Evolutionary conservation across 2,329 filamentous ascomycete genomes (phyloP).

Genomic region (Ophiosphaerella herpotricha): DNA sequence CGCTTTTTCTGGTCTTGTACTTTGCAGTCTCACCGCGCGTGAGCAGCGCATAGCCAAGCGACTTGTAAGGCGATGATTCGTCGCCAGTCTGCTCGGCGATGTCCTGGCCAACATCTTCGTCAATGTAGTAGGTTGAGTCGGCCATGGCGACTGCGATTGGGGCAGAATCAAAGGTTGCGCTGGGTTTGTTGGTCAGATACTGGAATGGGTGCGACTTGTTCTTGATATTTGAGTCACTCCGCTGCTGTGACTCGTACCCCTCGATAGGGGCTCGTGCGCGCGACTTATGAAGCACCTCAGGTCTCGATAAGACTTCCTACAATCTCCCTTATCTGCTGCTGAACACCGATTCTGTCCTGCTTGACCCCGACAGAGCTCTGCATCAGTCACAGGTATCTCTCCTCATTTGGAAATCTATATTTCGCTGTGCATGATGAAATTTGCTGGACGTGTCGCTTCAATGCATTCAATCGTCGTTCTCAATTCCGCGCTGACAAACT

Average conservation of each 20-base stretch:
- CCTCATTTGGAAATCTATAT: too few relatives aligned
- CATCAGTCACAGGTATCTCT: neutral
- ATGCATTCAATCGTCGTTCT: neutral
- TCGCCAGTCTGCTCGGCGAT: constrained; percentile 68
- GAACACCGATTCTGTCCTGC: constrained; percentile 3
- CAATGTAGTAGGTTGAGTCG: constrained; percentile 68
- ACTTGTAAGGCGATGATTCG: constrained; percentile 78
- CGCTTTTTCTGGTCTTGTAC: constrained; percentile 69
- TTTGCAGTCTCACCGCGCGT: constrained; percentile 66
- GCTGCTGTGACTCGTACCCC: constrained; percentile 28
- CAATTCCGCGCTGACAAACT: constrained; percentile 42
- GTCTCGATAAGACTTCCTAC: constrained; percentile 21
- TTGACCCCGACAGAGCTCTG: neutral
- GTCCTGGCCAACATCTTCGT: constrained; percentile 79
- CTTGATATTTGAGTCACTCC: constrained; percentile 33
- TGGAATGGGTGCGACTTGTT: constrained; percentile 13
- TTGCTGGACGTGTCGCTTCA: neutral
- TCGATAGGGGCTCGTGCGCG: constrained; percentile 14
- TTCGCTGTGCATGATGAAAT: neutral
- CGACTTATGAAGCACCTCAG: constrained; percentile 18
- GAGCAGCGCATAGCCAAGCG: constrained; percentile 76
- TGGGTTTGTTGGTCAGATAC: constrained; percentile 12
- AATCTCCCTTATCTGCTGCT: constrained; percentile 18
- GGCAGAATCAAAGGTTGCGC: constrained; percentile 12
- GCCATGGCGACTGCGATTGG: constrained; percentile 44